A percentile compares a stretch with the other conserved stretches of the same genome.
Evolutionary conservation across 768 basidiomycete genomes (phyloP).

Genomic region (Pleurotus sapidus): DNA sequence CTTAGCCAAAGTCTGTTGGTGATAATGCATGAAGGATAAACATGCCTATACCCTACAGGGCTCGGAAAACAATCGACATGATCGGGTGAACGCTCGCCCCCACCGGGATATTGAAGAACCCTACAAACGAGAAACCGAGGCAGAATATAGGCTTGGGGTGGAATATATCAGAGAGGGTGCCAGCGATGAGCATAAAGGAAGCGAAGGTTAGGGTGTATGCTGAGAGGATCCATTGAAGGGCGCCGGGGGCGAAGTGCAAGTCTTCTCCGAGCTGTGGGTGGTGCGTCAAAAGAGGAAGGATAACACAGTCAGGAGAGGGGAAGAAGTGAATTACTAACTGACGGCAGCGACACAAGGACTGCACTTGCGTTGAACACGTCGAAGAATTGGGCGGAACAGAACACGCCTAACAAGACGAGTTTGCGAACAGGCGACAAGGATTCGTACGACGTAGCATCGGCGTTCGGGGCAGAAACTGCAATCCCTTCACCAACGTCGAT

Average conservation of each 20-base stretch:
- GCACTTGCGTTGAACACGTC: slow-evolving; percentile 2
- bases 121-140: slow-evolving; percentile 8
- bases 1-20: background rate
- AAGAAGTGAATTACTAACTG: background rate
- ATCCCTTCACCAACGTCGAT: no score
- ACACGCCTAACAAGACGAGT: background rate
- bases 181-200: slow-evolving; percentile 26
- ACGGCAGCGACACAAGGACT: background rate
- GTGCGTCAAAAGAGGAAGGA: no score
- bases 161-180: slow-evolving; percentile 16
- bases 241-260: background rate
- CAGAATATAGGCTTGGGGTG: slow-evolving; percentile 18
- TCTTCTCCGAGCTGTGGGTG: background rate
- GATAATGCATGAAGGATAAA: background rate
- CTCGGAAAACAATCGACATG: slow-evolving; percentile 11
- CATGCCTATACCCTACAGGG: slow-evolving; percentile 11
- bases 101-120: slow-evolving; percentile 7
- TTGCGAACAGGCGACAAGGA: background rate
- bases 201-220: slow-evolving; percentile 42
- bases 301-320: no score
- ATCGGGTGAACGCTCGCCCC: slow-evolving; percentile 8
- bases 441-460: no score
- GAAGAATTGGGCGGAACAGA: slow-evolving; percentile 1
- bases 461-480: no score
- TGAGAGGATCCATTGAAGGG: slow-evolving; percentile 34